Evolutionary conservation across 305 asterid genomes (phyloP).

Genomic region (Vinca major): DNA sequence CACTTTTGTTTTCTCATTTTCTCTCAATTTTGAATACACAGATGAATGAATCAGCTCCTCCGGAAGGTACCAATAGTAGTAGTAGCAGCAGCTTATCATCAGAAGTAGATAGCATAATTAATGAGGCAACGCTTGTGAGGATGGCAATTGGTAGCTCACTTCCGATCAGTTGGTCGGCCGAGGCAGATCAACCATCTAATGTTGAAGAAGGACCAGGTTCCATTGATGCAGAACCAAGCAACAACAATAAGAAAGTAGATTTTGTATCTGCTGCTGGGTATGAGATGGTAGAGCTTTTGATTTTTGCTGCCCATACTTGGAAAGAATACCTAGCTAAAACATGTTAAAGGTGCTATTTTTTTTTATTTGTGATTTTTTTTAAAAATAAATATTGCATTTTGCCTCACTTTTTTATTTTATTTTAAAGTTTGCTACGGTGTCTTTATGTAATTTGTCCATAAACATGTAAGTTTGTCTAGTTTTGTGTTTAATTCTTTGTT

Average conservation of each 20-base stretch:
- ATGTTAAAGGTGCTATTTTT: not conserved
- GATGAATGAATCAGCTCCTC: constrained; percentile 39
- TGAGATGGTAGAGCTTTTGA: constrained; percentile 91
- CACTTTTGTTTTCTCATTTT: not conserved
- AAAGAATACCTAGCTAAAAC: constrained; percentile 25
- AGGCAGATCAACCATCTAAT: constrained; percentile 23
- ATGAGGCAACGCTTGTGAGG: constrained; percentile 63
- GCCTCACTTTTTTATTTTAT: no score
- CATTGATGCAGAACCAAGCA: constrained; percentile 13
- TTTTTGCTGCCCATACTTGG: constrained; percentile 50
- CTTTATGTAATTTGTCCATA: no score
- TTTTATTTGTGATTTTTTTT: no score
- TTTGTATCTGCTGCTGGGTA: constrained; percentile 81
- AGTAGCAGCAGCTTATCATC: constrained; percentile 16
- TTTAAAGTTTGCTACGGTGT: no score
- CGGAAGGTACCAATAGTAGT: constrained; percentile 5
- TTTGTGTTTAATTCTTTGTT: no score
- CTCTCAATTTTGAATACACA: constrained; percentile 16
- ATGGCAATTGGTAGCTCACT: constrained; percentile 83
- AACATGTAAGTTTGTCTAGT: no score
- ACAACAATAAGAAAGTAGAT: constrained; percentile 33
- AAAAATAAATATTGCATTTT: no score
- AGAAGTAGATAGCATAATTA: constrained; percentile 38
- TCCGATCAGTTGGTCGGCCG: constrained; percentile 64
- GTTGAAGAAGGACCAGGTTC: constrained; percentile 19